Evolutionary conservation across 176 grass and related monocot species (phyloP), one percentile per base, ranked within the genome.

Genomic region (Rhynchospora tenuis): DNA sequence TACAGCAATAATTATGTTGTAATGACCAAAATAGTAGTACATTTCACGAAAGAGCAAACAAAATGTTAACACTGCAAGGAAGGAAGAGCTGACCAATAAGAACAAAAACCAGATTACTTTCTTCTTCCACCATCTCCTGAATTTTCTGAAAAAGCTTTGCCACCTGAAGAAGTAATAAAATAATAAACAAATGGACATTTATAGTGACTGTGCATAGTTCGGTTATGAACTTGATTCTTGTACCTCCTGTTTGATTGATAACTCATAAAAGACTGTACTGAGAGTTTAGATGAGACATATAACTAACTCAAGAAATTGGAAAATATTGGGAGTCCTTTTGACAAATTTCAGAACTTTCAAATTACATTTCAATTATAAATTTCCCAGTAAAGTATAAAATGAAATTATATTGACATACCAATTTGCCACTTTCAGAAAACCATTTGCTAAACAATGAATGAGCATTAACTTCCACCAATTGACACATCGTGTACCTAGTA

Each of bases 391-490:
- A 76, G 26, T 77, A 7, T 77, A 62, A 33, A 79, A 70, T 45
- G 23, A 13, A 61, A 69, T 56, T 80, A 62, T 64, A 85, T 88
- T n/a, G 45, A 23, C 92, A 17, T 99, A 99, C 96, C 91, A 99
- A 51, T 92, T 99, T 99, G 51, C 96, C 96, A 86, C 96, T 99
- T 91, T 99, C 96, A 86, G 96, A 99, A 89, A 99, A 99, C 96
- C 96, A 99, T 89, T 99, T 99, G 91, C 96, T 99, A 89, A 99
- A 95, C 80, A 99, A 85, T 19, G 96, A 99, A 90, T 99, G 96
- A 79, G 96, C 96, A 86, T 99, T 99, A 73, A 99, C 93, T 92
- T 99, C 96, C 64, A 99, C 65, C 88, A 99, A 79, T 81, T 99
- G 96, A 29, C 91, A 93, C 91, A 90, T 87, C 17, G 93, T 87